A percentile compares a stretch with the other conserved stretches of the same genome.
Conservation (phyloP, 2,329 filamentous ascomycete genomes). For the Cladobotryum protrusum region DNA sequence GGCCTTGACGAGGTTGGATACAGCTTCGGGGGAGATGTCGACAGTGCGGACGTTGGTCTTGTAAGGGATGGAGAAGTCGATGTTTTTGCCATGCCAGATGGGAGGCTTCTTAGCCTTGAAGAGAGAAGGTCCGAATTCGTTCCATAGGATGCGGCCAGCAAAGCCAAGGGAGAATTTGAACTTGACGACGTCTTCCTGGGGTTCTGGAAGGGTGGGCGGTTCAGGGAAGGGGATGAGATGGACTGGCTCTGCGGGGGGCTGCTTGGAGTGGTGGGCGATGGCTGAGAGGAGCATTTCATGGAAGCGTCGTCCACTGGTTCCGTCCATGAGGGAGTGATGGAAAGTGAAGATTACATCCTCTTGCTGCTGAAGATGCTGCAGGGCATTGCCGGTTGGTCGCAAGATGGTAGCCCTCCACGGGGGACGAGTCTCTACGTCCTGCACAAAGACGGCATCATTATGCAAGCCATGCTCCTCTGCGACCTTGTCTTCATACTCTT, state of each 20-base stretch:
- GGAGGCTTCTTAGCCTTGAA: constrained; percentile 23
- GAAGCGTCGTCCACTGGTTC: constrained; percentile 42
- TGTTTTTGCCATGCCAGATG: constrained; percentile 33
- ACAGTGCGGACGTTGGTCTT: constrained; percentile 32
- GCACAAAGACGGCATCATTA: constrained; percentile 35
- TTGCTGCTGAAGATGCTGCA: constrained; percentile 1
- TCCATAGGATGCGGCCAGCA: constrained; percentile 36
- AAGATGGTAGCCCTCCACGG: constrained; percentile 44
- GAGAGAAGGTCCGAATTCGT: constrained; percentile 33
- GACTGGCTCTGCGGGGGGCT: background rate
- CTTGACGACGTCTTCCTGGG: constrained; percentile 36
- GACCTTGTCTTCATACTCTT: constrained; percentile 26
- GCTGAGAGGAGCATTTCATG: constrained; percentile 41
- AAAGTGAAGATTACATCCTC: constrained; percentile 41
- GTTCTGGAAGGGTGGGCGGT: constrained; percentile 27
- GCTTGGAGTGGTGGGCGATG: constrained; percentile 25
- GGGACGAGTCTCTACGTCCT: constrained; percentile 32
- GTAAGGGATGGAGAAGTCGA: constrained; percentile 31
- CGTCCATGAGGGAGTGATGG: constrained; percentile 50
- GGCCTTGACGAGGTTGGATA: constrained; percentile 28
- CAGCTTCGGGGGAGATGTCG: constrained; percentile 23
- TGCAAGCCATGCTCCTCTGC: constrained; percentile 30
- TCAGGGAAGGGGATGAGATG: constrained; percentile 26
- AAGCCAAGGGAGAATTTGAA: constrained; percentile 36
- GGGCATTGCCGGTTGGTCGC: constrained; percentile 13